Base-by-base conservation (phyloP, 805 yeast species). In the Myxozyma geophila region DNA sequence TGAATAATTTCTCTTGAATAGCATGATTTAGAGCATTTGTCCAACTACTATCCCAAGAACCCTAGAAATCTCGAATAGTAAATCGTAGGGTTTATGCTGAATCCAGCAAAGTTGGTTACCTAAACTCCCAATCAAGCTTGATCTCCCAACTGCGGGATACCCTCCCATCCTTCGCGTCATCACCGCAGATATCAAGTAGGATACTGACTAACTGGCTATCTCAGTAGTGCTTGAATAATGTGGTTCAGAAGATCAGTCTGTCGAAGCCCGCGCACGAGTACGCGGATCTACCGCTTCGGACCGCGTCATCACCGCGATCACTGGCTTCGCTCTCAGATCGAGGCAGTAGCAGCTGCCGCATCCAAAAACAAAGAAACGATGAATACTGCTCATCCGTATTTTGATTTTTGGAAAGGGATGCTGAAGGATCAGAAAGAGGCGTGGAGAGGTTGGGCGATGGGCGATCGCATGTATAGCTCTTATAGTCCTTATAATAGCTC, bases 161-260 rank as follows among this genome's bases (percentile, higher is more conserved):
- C n/a, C 52, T n/a, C 15, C 9, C 19, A n/a, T 19, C 8, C n/a
- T 41, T n/a, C 46, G 46, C 19, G n/a, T 28, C 52, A 13, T 23
- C 35, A 36, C n/a, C 52, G n/a, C n/a, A 21, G 7, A 37, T 9
- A 7, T 10, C 21, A 1, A 6, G 19, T n/a, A n/a, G 21, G 5
- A 6, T 39, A 13, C 40, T 9, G 12, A 4, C 36, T 36, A 13
- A 13, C 52, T n/a, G 17, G 15, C 52, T 19, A 7, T n/a, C n/a
- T 10, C 46, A n/a, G 43, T 2, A 2, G 13, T 40, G 48, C 5
- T 28, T 9, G n/a, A 15, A 54, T 9, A 41, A 54, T 44, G 55
- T 52, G 55, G 55, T 52, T 52, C 36, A 35, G 35, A 13, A 44
- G 55, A 12, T 52, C 43, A 9, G 7, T 52, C 2, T 17, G 7